These are phyloP conservation scores for Penicillium thymicola DNA, from an alignment of 2,329 filamentous ascomycete genomes.

Conservation along the genomic window DNA sequence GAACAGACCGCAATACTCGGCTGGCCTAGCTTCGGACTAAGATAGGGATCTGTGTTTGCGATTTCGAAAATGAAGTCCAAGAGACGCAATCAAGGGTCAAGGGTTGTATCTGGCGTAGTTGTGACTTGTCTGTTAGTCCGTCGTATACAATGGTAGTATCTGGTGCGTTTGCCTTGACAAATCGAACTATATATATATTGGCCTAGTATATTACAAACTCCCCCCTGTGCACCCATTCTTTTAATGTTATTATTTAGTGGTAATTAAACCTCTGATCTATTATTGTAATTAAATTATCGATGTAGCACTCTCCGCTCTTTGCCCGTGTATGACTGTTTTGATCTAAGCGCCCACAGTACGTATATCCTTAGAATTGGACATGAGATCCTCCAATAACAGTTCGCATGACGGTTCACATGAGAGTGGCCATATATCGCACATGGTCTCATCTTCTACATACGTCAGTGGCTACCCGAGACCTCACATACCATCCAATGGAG, in stretches of 20 bases:
- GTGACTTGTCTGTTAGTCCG: not conserved
- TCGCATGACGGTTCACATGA: not conserved
- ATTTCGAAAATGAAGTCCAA: not conserved
- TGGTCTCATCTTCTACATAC: not conserved
- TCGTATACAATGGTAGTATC: not conserved
- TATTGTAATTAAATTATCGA: not conserved
- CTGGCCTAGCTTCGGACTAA: not conserved
- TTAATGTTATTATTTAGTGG: not conserved
- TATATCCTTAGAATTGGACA: constrained; percentile 1
- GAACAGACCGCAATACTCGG: not conserved
- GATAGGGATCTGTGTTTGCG: not conserved
- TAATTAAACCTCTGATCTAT: not conserved
- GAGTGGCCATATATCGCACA: not conserved
- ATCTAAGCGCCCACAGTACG: constrained; percentile 6
- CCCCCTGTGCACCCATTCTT: not conserved
- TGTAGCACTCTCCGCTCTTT: not conserved
- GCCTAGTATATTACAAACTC: not conserved
- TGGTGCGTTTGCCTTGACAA: not conserved
- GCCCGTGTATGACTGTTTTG: constrained; percentile 7
- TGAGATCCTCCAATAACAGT: not conserved
- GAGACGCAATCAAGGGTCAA: not conserved
- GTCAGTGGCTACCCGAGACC: not conserved
- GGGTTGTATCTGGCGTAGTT: not conserved
- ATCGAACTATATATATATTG: not conserved
- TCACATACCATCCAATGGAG: not conserved